Evolutionary conservation across 2,329 filamentous ascomycete species (phyloP).

Genomic region (Sporothrix inflata): DNA sequence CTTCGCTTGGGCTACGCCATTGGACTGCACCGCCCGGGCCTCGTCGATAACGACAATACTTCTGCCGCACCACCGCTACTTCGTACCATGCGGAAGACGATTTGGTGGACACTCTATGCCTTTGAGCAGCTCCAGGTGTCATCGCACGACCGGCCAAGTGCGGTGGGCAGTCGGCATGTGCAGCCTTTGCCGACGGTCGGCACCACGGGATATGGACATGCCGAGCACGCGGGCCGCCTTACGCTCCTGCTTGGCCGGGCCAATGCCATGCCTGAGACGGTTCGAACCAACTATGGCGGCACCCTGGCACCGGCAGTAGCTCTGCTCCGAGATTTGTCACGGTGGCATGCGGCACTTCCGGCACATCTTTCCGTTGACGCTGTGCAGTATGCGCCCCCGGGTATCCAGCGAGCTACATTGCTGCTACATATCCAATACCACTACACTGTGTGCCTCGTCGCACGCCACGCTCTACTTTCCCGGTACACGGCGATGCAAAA

Average conservation of each 20-base stretch:
- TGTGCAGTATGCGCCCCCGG: conserved; percentile 40
- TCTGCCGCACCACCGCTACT: conserved; percentile 40
- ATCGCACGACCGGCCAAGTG: conserved; percentile 49
- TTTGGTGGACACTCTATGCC: conserved; percentile 41
- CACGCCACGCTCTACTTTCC: conserved; percentile 44
- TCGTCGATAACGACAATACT: conserved; percentile 37
- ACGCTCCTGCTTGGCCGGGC: conserved; percentile 44
- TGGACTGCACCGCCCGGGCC: conserved; percentile 46
- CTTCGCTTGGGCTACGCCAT: conserved; percentile 48
- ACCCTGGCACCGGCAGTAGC: conserved; percentile 47
- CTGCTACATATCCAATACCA: conserved; percentile 47
- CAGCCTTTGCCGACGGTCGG: not conserved
- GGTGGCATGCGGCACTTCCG: conserved; percentile 45
- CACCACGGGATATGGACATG: conserved; percentile 39
- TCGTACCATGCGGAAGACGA: conserved; percentile 38
- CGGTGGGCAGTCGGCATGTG: conserved; percentile 41
- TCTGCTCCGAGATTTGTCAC: conserved; percentile 44
- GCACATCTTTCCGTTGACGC: conserved; percentile 43
- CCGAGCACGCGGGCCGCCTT: conserved; percentile 43
- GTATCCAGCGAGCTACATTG: conserved; percentile 43
- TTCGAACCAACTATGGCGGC: conserved; percentile 11
- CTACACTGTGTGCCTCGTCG: conserved; percentile 45
- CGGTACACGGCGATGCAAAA: conserved; percentile 38
- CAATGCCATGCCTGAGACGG: conserved; percentile 21
- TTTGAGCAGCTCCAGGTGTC: conserved; percentile 48